Conservation (phyloP, 805 yeast genomes). For the Blastobotrys attinorum region DNA sequence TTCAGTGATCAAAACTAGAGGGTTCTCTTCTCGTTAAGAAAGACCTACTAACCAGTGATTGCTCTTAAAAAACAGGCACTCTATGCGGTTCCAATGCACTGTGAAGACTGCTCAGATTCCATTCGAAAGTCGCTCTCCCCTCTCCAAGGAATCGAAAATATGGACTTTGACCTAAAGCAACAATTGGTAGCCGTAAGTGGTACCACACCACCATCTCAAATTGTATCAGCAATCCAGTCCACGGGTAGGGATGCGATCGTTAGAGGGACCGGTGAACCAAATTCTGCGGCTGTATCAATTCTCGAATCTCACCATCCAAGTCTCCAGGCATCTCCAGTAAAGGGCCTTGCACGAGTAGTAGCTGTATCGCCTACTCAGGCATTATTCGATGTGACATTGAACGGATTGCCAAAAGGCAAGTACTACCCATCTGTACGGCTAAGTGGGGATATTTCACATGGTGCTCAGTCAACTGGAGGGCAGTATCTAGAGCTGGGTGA, state of each 20-base stretch:
- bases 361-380: slow-evolving; percentile 46
- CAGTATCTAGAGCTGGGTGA: slow-evolving; percentile 31
- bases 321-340: slow-evolving; percentile 50
- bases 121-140: slow-evolving; percentile 49
- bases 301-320: slow-evolving; percentile 59
- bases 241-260: slow-evolving; percentile 87
- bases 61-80: too few species aligned
- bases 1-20: not conserved
- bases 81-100: slow-evolving; percentile 80
- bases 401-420: slow-evolving; percentile 57
- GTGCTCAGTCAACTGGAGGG: slow-evolving; percentile 29
- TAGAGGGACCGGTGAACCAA: slow-evolving; percentile 81
- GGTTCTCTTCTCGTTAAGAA: too few species aligned
- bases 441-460: slow-evolving; percentile 65
- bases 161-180: slow-evolving; percentile 48
- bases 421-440: slow-evolving; percentile 64
- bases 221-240: slow-evolving; percentile 58
- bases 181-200: slow-evolving; percentile 67
- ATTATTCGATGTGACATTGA: slow-evolving; percentile 70
- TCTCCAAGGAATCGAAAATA: slow-evolving; percentile 33
- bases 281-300: slow-evolving; percentile 87
- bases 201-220: slow-evolving; percentile 62
- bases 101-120: slow-evolving; percentile 60
- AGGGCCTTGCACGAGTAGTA: slow-evolving; percentile 83
- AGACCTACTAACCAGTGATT: too few species aligned